Evolutionary conservation across 495 filamentous ascomycete genomes (phyloP).

Genomic region (Cladorrhinum samala): DNA sequence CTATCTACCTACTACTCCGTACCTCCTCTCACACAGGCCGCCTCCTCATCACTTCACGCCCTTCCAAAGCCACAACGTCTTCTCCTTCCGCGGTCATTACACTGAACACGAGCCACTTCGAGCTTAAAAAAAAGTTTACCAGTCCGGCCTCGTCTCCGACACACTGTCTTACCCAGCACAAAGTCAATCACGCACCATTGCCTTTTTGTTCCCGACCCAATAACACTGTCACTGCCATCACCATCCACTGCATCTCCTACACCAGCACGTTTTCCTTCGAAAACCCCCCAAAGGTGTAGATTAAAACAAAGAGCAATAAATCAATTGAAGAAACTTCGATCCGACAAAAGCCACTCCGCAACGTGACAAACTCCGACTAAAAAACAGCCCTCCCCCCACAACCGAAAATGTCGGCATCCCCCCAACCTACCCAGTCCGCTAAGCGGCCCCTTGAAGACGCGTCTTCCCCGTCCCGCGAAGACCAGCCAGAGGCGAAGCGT

Average conservation of each 20-base stretch:
- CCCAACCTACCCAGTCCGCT: conserved; percentile 51
- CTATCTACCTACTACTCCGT: background rate
- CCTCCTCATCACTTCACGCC: conserved; percentile 15
- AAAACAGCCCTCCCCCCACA: conserved; percentile 20
- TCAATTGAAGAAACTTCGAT: conserved; percentile 50
- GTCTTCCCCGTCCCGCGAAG: conserved; percentile 86
- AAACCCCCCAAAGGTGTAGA: conserved; percentile 74
- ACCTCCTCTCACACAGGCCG: background rate
- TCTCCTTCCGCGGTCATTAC: conserved; percentile 13
- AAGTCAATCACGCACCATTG: conserved; percentile 1
- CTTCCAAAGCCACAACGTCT: conserved; percentile 14
- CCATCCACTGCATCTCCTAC: conserved; percentile 33
- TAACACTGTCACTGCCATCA: conserved; percentile 22
- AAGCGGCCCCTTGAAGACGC: conserved; percentile 97
- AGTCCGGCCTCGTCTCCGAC: background rate
- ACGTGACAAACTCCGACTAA: conserved; percentile 23
- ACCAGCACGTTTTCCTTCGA: conserved; percentile 91
- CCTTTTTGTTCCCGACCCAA: conserved; percentile 13
- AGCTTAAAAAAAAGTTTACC: conserved; percentile 1
- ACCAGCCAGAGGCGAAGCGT: conserved; percentile 95
- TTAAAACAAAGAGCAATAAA: conserved; percentile 40
- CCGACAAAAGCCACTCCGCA: conserved; percentile 14
- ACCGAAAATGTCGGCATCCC: conserved; percentile 50
- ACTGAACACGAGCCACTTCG: conserved; percentile 6
- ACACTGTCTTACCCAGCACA: background rate